A percentile compares a stretch with the other conserved stretches of the same genome.
These are phyloP conservation scores for Termitomyces sp. DNA, from an alignment of 768 basidiomycete species.

Conservation along the genomic window DNA sequence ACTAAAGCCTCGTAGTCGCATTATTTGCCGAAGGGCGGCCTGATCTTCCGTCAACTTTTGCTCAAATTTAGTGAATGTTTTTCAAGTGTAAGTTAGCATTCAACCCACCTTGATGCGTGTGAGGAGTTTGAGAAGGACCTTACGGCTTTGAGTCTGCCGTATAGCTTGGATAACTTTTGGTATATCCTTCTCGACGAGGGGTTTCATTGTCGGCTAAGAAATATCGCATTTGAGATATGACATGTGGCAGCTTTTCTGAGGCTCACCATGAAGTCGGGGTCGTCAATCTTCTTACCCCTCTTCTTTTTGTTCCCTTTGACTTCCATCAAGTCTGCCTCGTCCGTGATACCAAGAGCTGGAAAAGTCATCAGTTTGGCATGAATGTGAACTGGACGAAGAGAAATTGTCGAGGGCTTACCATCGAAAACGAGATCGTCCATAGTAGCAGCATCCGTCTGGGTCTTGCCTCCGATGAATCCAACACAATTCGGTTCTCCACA, in stretches of 20 bases:
- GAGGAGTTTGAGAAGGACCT: slow-evolving; percentile 80
- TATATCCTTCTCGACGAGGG: slow-evolving; percentile 75
- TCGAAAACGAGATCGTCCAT: slow-evolving; percentile 97
- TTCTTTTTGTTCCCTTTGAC: slow-evolving; percentile 94
- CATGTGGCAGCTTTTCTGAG: not conserved
- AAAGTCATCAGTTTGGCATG: not conserved
- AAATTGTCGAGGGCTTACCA: slow-evolving; percentile 44
- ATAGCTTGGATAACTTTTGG: slow-evolving; percentile 92
- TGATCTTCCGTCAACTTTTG: slow-evolving; percentile 81
- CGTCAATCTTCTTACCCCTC: slow-evolving; percentile 90
- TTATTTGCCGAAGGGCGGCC: slow-evolving; percentile 74
- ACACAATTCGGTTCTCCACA: slow-evolving; percentile 96
- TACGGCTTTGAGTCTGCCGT: slow-evolving; percentile 81
- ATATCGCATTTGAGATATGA: slow-evolving; percentile 2
- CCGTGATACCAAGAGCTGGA: slow-evolving; percentile 88
- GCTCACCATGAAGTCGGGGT: slow-evolving; percentile 80
- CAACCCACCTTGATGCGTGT: slow-evolving; percentile 75
- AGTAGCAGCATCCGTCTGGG: slow-evolving; percentile 90
- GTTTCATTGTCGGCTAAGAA: slow-evolving; percentile 69
- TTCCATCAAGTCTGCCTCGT: slow-evolving; percentile 79
- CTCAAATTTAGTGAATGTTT: not conserved
- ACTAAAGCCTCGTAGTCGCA: slow-evolving; percentile 91
- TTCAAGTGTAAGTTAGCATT: not conserved
- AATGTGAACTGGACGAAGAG: not conserved
- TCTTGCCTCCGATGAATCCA: slow-evolving; percentile 96